Evolutionary conservation across 108 stramenopile genomes (phyloP), one percentile per base, ranked within the genome.

Genomic region (Nitzschia palea): DNA sequence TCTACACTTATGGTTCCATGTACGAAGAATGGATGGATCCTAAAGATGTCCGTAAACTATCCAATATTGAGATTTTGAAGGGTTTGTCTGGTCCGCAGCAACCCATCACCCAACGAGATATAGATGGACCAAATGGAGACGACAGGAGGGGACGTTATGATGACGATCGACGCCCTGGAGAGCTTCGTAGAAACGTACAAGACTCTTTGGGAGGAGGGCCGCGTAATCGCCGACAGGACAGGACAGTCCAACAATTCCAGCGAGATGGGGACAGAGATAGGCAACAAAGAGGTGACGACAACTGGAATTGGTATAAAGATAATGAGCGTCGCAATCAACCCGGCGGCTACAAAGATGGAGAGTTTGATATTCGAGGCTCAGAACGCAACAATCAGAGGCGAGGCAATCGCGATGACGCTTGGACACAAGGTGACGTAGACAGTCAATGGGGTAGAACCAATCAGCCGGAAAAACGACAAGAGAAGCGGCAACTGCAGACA

Each of bases 11-110:
- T 47, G 91, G 92, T 0, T 81, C 80, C 30, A 78, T 75, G 20
- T 88, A 74, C 62, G 89, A 90, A 57, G 80, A 86, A 61, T 90
- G 89, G 89, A 69, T 93, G 58, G 76, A 89, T 64, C 92, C 92
- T 3, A 70, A 67, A 32, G 87, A 85, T 15, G 83, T 93, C 2
- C 67, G 89, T 35, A 84, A 84, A n/a, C 53, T 93, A 4, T 75
- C 84, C 15, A 79, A 78, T 53, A 53, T 63, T 20, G 92, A 93
- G 52, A 79, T 79, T 26, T 44, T 90, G 64, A 63, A 78, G 25
- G 89, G 92, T 0, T 36, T 93, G 23, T 74, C 71, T 22, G 91
- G 91, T 31, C 91, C 92, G 3, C 65, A 58, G 1, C 55, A 43
- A 30, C 92, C 92, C 25, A 76, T 93, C 35, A 71, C 70, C n/a